Base-by-base conservation (phyloP, 208 protist genomes). In the Borovskyia barvae region DNA sequence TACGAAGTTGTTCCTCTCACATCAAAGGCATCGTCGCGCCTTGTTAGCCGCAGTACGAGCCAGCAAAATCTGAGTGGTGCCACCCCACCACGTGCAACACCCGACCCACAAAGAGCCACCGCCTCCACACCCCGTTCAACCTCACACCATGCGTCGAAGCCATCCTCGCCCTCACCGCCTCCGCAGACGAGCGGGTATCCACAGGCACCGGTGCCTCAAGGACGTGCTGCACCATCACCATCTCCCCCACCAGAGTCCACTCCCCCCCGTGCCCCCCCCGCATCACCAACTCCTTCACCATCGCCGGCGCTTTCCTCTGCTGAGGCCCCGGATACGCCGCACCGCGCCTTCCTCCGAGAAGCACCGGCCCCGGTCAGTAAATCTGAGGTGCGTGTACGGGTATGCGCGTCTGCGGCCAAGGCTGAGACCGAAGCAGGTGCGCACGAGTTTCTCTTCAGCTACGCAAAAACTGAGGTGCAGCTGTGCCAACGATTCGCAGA, bases 401-500 rank as follows among this genome's bases (percentile, higher is more conserved):
- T 59, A n/a, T 20, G 30, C 19, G 9, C 33, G n/a, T n/a, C n/a
- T n/a, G n/a, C n/a, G 15, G 6, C 4, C 46, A 43, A 5, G 22
- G 26, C 11, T 14, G 62, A 22, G 7, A 12, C 9, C 41, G 6
- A 40, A 6, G 46, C 22, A n/a, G 1, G 5, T 11, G 11, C 43
- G 2, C 22, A 40, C 33, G 52, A 53, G 12, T 55, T 75, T 40
- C 39, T 0, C 15, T 80, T 85, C 40, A 41, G 37, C n/a, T 85
- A 81, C 40, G 19, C 28, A 7, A 80, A 72, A 43, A 42, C 39
- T 9, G 64, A 80, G 32, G 14, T 35, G 8, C 43, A 61, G 11
- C 33, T 85, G 26, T 66, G 66, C 19, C 25, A 52, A 1, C 52
- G 66, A n/a, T 77, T 85, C 43, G 17, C 5, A 8, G 37, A 17